Conservation (phyloP, 176 grass and related monocot species). For the Lolium rigidum region DNA sequence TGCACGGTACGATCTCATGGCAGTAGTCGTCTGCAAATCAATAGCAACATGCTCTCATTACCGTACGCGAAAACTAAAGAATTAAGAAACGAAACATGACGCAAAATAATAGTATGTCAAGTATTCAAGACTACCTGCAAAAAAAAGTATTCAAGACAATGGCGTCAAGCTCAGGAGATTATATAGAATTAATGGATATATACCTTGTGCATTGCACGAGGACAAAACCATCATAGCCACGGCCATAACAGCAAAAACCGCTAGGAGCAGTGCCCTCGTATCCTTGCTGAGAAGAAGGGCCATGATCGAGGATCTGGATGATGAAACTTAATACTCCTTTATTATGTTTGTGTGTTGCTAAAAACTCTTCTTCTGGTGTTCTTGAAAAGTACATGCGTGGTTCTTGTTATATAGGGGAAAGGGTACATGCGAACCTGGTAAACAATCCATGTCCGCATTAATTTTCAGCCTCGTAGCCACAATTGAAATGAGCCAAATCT, state of each 20-base stretch:
- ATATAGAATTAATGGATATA: too few relatives aligned
- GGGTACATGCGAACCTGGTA: background rate
- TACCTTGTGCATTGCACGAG: conserved; percentile 15
- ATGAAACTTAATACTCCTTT: background rate
- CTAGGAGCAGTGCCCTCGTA: background rate
- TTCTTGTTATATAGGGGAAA: background rate
- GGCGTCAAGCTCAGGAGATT: background rate
- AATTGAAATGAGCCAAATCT: background rate
- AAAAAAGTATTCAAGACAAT: background rate
- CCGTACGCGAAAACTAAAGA: background rate
- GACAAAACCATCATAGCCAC: conserved; percentile 3
- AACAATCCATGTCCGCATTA: background rate
- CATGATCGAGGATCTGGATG: background rate
- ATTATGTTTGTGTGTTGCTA: background rate
- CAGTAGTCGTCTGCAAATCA: conserved; percentile 12
- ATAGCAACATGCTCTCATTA: background rate
- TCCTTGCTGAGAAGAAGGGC: background rate
- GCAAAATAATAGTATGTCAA: background rate
- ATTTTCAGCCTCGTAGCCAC: background rate
- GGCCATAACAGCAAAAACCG: background rate
- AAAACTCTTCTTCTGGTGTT: background rate
- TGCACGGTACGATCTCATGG: conserved; percentile 21
- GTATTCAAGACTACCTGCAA: background rate
- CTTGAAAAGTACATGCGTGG: background rate
- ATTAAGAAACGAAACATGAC: background rate